Evolutionary conservation across 345 rosid species (phyloP).

Genomic region (Syzygium grande): DNA sequence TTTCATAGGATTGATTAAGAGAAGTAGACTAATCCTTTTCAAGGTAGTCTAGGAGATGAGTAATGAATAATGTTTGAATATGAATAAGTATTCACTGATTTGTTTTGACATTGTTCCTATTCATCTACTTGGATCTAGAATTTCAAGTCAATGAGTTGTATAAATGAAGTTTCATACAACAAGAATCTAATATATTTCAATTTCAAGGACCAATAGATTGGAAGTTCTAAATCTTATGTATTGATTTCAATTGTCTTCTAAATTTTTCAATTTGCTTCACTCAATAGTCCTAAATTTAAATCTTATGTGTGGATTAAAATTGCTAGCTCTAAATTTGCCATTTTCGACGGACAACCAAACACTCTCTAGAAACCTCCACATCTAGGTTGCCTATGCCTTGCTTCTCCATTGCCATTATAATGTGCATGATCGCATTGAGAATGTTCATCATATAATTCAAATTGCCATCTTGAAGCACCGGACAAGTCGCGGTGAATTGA

Average conservation of each 20-base stretch:
- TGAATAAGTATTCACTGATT: neutral
- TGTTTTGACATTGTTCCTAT: neutral
- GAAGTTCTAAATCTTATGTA: neutral
- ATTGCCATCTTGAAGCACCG: too few species aligned
- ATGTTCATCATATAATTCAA: too few species aligned
- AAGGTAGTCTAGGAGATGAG: neutral
- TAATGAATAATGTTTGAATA: neutral
- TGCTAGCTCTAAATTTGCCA: neutral
- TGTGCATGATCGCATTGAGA: too few species aligned
- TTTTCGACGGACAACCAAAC: neutral
- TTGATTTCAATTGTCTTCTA: neutral
- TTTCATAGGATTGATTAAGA: neutral
- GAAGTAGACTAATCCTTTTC: neutral
- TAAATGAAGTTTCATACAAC: neutral
- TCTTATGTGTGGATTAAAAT: neutral
- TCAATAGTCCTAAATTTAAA: neutral
- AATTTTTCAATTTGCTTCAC: fast-evolving
- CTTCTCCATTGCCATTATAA: too few species aligned
- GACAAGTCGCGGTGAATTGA: too few species aligned
- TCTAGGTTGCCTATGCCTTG: neutral
- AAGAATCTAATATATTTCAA: neutral
- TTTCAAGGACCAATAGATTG: neutral
- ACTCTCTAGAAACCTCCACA: neutral
- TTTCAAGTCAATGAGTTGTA: neutral
- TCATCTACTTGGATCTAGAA: neutral